Percentiles rank a stretch among this genome's conserved stretches.
phyloP scores from a whole-genome alignment of 31 red algal genomes.

The Porphyra umbilicalis region DNA sequence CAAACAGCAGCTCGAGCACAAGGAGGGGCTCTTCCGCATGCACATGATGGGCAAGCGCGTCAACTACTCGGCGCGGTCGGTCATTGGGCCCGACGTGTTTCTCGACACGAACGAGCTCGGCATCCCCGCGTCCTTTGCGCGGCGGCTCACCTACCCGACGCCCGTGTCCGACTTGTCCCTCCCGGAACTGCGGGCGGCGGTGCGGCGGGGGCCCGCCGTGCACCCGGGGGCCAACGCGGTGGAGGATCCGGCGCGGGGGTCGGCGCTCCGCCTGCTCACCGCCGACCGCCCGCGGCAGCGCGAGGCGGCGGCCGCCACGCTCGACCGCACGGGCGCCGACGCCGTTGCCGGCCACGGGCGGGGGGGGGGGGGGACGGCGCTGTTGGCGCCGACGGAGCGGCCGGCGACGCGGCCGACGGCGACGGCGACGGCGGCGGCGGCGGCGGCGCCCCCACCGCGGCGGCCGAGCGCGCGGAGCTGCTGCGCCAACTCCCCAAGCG shows the following conservation, averaged over 20 bases:
- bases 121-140: slow-evolving; percentile 92
- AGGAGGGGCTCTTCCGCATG: slow-evolving; percentile 87
- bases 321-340: slow-evolving; percentile 24
- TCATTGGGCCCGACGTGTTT: slow-evolving; percentile 97
- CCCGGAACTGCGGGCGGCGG: slow-evolving; percentile 45
- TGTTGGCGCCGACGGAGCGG: background rate
- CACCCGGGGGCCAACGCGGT: slow-evolving; percentile 85
- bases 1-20: slow-evolving; percentile 86
- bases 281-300: background rate
- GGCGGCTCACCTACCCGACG: slow-evolving; percentile 67
- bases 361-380: slow-evolving; percentile 5
- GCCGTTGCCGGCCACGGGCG: background rate
- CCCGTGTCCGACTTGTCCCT: slow-evolving; percentile 51
- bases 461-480: background rate
- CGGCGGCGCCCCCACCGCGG: background rate
- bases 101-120: slow-evolving; percentile 94
- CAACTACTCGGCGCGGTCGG: slow-evolving; percentile 89
- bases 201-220: slow-evolving; percentile 56
- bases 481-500: slow-evolving; percentile 32
- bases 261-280: slow-evolving; percentile 18
- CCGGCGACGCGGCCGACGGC: background rate
- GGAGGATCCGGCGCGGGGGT: slow-evolving; percentile 26
- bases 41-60: slow-evolving; percentile 99
- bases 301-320: slow-evolving; percentile 39
- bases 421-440: background rate